Evolutionary conservation across 169 alveolate genomes (phyloP).

Genomic region (Plasmodium blacklocki): DNA sequence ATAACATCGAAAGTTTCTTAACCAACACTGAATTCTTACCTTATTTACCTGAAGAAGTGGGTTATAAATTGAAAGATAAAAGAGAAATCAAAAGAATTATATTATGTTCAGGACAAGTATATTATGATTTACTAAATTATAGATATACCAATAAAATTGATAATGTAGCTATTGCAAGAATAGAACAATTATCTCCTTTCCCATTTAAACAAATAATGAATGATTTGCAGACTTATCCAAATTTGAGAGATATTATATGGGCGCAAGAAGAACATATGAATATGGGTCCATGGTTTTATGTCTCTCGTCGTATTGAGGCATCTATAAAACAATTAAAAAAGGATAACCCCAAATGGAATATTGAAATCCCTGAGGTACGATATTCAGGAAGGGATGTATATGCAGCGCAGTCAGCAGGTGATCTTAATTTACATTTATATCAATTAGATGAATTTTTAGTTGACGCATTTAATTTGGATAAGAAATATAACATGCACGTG

Average conservation of each 20-base stretch:
- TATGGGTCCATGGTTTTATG: conserved; percentile 91
- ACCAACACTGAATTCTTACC: conserved; percentile 79
- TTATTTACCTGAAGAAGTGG: conserved; percentile 82
- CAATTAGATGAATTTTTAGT: conserved; percentile 78
- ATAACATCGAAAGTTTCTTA: conserved; percentile 79
- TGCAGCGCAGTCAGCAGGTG: conserved; percentile 82
- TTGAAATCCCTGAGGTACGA: conserved; percentile 47
- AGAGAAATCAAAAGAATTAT: conserved; percentile 81
- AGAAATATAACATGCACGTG: conserved; percentile 76
- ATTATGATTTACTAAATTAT: conserved; percentile 87
- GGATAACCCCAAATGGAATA: conserved; percentile 54
- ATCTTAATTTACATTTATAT: conserved; percentile 38
- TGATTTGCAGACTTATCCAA: conserved; percentile 81
- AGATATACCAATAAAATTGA: conserved; percentile 80
- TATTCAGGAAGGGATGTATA: conserved; percentile 81
- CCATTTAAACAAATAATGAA: conserved; percentile 86
- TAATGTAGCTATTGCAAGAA: conserved; percentile 87
- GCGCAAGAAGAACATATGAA: conserved; percentile 95
- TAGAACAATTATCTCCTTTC: conserved; percentile 94
- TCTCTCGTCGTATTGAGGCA: conserved; percentile 80
- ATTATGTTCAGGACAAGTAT: conserved; percentile 94
- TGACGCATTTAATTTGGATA: conserved; percentile 77
- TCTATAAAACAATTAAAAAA: conserved; percentile 76
- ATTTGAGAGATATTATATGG: conserved; percentile 88
- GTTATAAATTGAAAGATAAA: conserved; percentile 68